A percentile compares a stretch with the other conserved stretches of the same genome.
These are phyloP conservation scores for Ramichloridium luteum DNA, from an alignment of 2,329 filamentous ascomycete genomes.

Conservation along the genomic window DNA sequence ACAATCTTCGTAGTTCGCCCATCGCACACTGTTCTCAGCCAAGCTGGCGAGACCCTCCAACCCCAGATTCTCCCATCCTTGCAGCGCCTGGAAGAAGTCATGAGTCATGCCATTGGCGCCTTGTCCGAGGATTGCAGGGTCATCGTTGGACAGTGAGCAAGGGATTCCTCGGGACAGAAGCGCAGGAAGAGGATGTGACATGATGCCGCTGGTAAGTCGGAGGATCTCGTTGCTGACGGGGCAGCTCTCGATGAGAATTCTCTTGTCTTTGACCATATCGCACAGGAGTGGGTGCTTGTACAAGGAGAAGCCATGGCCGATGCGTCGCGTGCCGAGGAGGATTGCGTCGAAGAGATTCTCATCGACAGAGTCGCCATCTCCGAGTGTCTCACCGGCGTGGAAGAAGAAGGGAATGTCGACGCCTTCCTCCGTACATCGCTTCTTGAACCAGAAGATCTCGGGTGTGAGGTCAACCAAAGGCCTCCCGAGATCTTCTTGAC, in stretches of 20 bases:
- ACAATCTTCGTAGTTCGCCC: constrained; percentile 80
- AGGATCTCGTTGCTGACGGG: constrained; percentile 85
- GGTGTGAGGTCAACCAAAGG: constrained; percentile 66
- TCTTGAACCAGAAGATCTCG: constrained; percentile 86
- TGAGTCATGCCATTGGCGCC: constrained; percentile 72
- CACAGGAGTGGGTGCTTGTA: constrained; percentile 86
- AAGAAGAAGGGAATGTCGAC: constrained; percentile 90
- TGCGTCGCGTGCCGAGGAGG: constrained; percentile 71
- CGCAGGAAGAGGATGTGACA: constrained; percentile 69
- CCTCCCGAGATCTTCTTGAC: constrained; percentile 70
- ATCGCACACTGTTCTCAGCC: constrained; percentile 84
- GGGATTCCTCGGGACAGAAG: constrained; percentile 73
- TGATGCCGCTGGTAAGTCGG: constrained; percentile 62
- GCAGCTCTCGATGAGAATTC: constrained; percentile 79
- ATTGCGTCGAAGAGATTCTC: constrained; percentile 83
- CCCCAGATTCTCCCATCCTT: constrained; percentile 84
- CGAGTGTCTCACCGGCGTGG: constrained; percentile 81
- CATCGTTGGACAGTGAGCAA: constrained; percentile 79
- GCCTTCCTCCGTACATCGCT: constrained; percentile 63
- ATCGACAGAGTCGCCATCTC: constrained; percentile 64
- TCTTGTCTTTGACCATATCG: constrained; percentile 77
- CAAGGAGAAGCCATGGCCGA: constrained; percentile 79
- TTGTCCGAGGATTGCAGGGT: constrained; percentile 78
- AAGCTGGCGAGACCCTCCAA: constrained; percentile 74
- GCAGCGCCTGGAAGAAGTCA: constrained; percentile 87